Percentiles rank a stretch among this genome's conserved stretches.
phyloP scores from a whole-genome alignment of 208 protist genomes.

The Endotrypanum monterogeii region DNA sequence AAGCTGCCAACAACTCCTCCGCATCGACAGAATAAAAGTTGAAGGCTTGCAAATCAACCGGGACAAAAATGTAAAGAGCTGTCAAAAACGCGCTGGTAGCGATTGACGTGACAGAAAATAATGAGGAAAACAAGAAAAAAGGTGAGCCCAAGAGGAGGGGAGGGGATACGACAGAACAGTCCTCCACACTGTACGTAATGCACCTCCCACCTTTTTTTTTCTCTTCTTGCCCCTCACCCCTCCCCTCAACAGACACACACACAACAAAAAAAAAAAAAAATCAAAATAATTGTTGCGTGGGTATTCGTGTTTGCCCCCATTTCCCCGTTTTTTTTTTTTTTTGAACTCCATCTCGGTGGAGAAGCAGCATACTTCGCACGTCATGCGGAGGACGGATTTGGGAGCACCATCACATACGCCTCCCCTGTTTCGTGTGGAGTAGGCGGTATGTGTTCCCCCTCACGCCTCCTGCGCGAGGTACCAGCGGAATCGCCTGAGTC shows the following conservation, averaged over 20 bases:
- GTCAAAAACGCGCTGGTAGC: too few species aligned
- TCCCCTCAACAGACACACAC: background rate
- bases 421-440: constrained; percentile 9
- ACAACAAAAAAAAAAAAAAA: constrained; percentile 7
- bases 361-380: background rate
- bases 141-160: too few species aligned
- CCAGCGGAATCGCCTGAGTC: constrained; percentile 13
- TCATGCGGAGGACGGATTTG: background rate
- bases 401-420: constrained; percentile 1
- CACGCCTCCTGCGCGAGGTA: constrained; percentile 8
- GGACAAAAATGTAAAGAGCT: too few species aligned
- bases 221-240: too few species aligned
- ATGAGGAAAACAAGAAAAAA: too few species aligned
- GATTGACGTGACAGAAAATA: too few species aligned
- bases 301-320: background rate
- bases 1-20: too few species aligned
- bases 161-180: too few species aligned
- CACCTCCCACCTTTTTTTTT: too few species aligned
- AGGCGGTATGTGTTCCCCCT: constrained; percentile 15
- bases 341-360: background rate
- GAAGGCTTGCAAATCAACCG: too few species aligned
- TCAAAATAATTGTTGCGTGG: background rate
- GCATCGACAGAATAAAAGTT: too few species aligned
- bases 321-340: background rate
- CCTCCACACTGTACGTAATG: too few species aligned